Conservation (phyloP, 257 asterid genomes). For the Nicotiana knightiana region DNA sequence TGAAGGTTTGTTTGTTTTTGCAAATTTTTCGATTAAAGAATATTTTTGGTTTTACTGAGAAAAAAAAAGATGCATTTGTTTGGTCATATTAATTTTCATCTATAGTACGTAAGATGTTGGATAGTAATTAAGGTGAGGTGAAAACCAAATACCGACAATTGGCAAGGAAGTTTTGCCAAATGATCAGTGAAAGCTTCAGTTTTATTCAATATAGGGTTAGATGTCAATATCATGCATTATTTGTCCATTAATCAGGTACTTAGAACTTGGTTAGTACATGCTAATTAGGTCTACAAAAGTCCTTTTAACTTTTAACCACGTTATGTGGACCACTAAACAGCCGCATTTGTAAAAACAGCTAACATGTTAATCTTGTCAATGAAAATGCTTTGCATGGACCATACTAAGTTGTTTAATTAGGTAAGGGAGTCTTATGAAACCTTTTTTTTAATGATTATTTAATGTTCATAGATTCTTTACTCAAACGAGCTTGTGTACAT, state of each 20-base stretch:
- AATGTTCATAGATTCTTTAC: neutral
- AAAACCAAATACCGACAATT: neutral
- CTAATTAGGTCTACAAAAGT: constrained; percentile 3
- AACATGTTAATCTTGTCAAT: constrained; percentile 11
- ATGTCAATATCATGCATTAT: neutral
- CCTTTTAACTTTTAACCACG: constrained; percentile 3
- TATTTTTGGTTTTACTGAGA: neutral
- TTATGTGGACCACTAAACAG: constrained; percentile 13
- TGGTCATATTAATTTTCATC: neutral
- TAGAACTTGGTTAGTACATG: constrained; percentile 3
- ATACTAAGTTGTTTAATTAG: constrained; percentile 2
- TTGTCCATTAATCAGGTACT: neutral
- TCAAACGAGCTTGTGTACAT: neutral
- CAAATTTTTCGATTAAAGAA: too few relatives aligned
- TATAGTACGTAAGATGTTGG: neutral
- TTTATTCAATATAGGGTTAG: neutral
- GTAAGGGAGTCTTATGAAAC: neutral
- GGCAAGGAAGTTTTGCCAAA: too few relatives aligned
- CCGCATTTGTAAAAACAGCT: constrained; percentile 5
- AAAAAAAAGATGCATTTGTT: too few relatives aligned
- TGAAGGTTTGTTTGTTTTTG: too few relatives aligned
- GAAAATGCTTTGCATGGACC: constrained; percentile 5
- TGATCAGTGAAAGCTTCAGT: neutral
- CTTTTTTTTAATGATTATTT: neutral
- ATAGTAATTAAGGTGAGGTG: neutral